These are phyloP conservation scores for Fusarium sp. DNA, from an alignment of 2,329 filamentous ascomycete genomes.

Conservation along the genomic window DNA sequence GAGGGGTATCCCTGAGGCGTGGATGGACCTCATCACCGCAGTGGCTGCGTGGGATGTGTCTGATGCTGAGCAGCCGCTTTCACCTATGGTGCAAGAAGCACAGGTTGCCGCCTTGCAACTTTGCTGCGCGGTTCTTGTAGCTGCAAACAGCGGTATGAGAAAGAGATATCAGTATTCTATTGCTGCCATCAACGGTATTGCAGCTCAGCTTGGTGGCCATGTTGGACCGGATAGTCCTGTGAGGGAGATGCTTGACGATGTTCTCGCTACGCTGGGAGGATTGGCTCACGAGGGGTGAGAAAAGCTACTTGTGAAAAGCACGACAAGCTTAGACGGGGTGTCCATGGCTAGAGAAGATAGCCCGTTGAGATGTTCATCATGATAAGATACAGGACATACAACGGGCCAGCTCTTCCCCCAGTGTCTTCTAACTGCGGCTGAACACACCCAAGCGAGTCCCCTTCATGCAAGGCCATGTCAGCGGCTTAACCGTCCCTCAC, in stretches of 20 bases:
- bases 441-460: background rate
- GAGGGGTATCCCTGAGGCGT: constrained; percentile 61
- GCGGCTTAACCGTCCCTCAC: constrained; percentile 34
- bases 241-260: constrained; percentile 60
- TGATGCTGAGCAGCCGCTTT: constrained; percentile 33
- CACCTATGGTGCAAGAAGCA: constrained; percentile 58
- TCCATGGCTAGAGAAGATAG: background rate
- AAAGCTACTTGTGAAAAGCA: no score
- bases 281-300: constrained; percentile 27
- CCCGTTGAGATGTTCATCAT: background rate
- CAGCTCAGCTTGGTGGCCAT: constrained; percentile 54
- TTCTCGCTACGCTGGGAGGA: constrained; percentile 48
- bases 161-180: constrained; percentile 65
- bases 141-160: constrained; percentile 59
- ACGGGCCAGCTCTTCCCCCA: background rate
- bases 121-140: constrained; percentile 62
- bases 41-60: constrained; percentile 63
- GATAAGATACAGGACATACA: background rate
- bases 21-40: constrained; percentile 67
- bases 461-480: constrained; percentile 17
- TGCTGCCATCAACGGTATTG: constrained; percentile 62
- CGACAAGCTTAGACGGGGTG: background rate
- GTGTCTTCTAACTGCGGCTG: background rate
- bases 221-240: constrained; percentile 50
- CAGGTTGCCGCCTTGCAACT: constrained; percentile 68